phyloP scores from a whole-genome alignment of 1,139 yeast genomes.

The Geotrichum siamense region DNA sequence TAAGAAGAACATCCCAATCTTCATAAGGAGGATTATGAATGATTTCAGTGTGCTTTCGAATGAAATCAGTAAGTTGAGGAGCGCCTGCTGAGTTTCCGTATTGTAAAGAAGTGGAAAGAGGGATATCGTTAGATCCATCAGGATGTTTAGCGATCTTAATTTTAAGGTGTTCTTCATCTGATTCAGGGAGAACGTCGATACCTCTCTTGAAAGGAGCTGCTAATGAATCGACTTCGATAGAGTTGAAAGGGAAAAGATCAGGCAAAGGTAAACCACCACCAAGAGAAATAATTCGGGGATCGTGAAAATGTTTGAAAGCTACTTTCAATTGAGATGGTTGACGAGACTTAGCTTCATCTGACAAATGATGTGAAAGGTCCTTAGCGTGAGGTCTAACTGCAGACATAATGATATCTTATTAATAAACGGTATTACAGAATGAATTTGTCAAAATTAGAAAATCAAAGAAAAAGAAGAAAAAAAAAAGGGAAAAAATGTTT shows the following conservation, averaged over 20 bases:
- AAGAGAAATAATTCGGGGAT: constrained; percentile 74
- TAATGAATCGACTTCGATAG: constrained; percentile 61
- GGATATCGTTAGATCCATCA: constrained; percentile 45
- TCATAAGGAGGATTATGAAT: constrained; percentile 56
- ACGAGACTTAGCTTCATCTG: constrained; percentile 73
- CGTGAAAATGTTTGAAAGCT: constrained; percentile 67
- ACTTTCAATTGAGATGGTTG: constrained; percentile 72
- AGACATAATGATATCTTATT: neutral
- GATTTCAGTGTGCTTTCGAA: constrained; percentile 68
- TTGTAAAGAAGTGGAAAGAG: constrained; percentile 79
- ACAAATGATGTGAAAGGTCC: constrained; percentile 68
- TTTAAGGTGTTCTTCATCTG: constrained; percentile 37
- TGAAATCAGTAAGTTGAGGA: constrained; percentile 55
- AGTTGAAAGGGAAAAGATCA: constrained; percentile 87
- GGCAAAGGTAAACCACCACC: constrained; percentile 95
- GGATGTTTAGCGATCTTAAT: constrained; percentile 9
- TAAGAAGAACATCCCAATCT: constrained; percentile 58
- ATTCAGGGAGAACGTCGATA: constrained; percentile 58
- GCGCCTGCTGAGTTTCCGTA: constrained; percentile 84
- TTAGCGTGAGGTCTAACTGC: constrained; percentile 37
- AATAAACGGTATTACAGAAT: neutral
- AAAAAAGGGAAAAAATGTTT: neutral
- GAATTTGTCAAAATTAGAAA: neutral
- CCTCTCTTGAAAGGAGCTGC: constrained; percentile 71
- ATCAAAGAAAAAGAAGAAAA: neutral